phyloP scores from a whole-genome alignment of 2,329 filamentous ascomycete genomes.

The Pestalotiopsis sp. region DNA sequence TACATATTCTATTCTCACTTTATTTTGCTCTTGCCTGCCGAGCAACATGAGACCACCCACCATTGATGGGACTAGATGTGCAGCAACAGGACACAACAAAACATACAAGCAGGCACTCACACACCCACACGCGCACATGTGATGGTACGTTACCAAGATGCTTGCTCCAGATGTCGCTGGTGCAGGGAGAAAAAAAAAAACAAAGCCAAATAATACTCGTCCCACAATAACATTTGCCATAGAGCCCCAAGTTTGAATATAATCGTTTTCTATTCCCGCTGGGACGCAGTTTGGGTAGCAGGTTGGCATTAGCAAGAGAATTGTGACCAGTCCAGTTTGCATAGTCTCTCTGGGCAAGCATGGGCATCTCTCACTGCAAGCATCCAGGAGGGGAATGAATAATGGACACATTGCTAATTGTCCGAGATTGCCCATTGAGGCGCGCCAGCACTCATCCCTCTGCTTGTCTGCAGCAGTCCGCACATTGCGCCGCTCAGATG shows the following conservation, averaged over 20 bases:
- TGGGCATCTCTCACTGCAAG: not conserved
- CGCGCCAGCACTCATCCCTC: not conserved
- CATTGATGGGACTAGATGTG: not conserved
- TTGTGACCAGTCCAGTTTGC: not conserved
- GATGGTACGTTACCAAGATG: not conserved
- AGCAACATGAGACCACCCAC: not conserved
- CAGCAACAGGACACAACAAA: not conserved
- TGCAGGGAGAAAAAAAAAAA: not conserved
- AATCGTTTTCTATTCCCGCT: not conserved
- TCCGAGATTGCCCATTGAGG: not conserved
- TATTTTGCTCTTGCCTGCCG: too few relatives aligned
- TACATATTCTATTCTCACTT: too few relatives aligned
- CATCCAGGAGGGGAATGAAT: not conserved
- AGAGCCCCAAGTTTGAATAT: not conserved
- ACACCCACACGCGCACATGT: not conserved
- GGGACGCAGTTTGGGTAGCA: not conserved
- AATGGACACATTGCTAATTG: slow-evolving; percentile 1
- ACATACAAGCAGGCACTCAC: not conserved
- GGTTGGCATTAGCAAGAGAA: not conserved
- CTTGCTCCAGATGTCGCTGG: not conserved
- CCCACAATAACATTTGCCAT: not conserved
- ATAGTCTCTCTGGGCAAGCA: not conserved
- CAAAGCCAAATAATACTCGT: not conserved
- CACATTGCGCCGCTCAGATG: not conserved
- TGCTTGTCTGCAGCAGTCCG: not conserved